These are phyloP conservation scores for Metroxylon sagu DNA, from an alignment of 176 grass and related monocot species.

Conservation along the genomic window DNA sequence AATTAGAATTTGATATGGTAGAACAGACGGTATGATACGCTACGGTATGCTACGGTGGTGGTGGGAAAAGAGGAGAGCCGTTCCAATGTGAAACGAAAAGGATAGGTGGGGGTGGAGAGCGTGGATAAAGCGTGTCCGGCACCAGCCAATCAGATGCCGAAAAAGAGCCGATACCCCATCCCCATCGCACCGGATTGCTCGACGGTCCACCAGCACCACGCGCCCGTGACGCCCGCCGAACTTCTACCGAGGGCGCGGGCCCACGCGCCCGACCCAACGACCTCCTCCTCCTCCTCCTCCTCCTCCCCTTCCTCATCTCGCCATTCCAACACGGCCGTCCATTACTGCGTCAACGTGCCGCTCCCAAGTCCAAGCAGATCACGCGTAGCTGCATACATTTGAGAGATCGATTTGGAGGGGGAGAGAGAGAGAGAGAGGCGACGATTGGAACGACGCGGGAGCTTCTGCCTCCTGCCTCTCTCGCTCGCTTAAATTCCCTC, in stretches of 20 bases:
- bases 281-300: too few relatives aligned
- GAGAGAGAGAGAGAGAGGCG: slow-evolving; percentile 11
- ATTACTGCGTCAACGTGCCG: slow-evolving; percentile 5
- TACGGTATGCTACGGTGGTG: too few relatives aligned
- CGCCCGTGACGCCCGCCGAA: slow-evolving; percentile 7
- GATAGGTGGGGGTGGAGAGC: not conserved
- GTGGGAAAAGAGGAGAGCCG: too few relatives aligned
- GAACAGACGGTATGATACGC: too few relatives aligned
- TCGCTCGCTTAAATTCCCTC: not conserved
- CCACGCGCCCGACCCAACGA: too few relatives aligned
- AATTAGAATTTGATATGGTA: too few relatives aligned
- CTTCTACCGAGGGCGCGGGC: too few relatives aligned
- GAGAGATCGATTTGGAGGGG: not conserved
- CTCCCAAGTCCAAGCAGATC: not conserved
- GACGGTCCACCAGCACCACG: slow-evolving; percentile 6
- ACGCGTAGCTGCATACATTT: too few relatives aligned
- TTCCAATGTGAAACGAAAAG: too few relatives aligned
- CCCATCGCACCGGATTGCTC: not conserved
- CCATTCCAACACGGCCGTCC: too few relatives aligned
- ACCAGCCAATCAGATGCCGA: slow-evolving; percentile 51
- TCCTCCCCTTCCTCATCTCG: too few relatives aligned
- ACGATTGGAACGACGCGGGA: too few relatives aligned
- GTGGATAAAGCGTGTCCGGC: slow-evolving; percentile 38
- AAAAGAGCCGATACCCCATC: slow-evolving; percentile 17
- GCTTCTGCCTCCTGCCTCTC: slow-evolving; percentile 2